Base-by-base conservation (phyloP, 2,329 filamentous ascomycete species). In the Fusarium palustre region DNA sequence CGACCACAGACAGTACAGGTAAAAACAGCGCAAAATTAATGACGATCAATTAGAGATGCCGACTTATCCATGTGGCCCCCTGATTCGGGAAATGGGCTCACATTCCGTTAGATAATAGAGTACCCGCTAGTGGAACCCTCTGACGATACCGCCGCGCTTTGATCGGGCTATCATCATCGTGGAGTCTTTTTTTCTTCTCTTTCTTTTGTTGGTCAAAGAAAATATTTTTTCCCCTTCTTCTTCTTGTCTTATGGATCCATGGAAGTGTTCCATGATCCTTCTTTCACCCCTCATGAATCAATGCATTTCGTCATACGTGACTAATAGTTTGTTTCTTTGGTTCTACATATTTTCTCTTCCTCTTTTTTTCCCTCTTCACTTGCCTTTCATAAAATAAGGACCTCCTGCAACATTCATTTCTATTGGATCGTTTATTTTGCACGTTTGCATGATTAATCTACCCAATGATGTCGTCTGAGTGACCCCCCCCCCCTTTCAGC, bases 41-140 rank as follows among this genome's bases (percentile, higher is more conserved):
- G 53, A 52, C 45, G 61, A 65, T 63, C 55, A 50, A 16, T 46
- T 50, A 16, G 33, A 50, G 67, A 71, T 74, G 72, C 72, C 72
- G 72, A 70, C 65, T 74, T 74, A 74, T 73, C 71, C 71, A 74
- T 69, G 42, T 59, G 53, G 49, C 46, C 68, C 68, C 69, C 64
- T 69, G 56, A 48, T 18, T 55, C 59, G 59, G 69, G 55, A 74
- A 72, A 72, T 72, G 67, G 71, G 68, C 47, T 58, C 71, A 57
- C 70, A 73, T 74, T 74, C 72, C 72, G 72, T 74, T 74, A 73
- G 70, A 74, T 74, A 72, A 74, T 74, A 69, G 64, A 61, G 66
- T 69, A 55, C 67, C 56, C 61, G 61, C 56, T 53, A 55, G 66
- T 69, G 66, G 66, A 50, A 59, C 66, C 43, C 50, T 57, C 59